Conservation (phyloP, 1,139 yeast genomes). For the Arxiozyma heterogenica region DNA sequence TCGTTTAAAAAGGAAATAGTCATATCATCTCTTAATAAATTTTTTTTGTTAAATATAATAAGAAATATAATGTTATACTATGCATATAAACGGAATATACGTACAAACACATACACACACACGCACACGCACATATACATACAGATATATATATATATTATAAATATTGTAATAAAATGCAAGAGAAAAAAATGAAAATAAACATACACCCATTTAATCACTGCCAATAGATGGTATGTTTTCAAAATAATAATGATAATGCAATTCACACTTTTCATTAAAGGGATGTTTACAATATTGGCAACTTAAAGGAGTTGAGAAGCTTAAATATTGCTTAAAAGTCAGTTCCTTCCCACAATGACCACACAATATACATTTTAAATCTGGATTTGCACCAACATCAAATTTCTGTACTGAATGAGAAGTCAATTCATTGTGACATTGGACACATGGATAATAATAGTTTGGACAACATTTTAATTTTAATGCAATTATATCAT, state of each 20-base stretch:
- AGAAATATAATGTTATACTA: neutral
- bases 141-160: neutral
- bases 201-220: neutral
- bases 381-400: slow-evolving; percentile 7
- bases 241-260: slow-evolving; percentile 26
- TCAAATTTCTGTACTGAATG: slow-evolving; percentile 16
- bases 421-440: slow-evolving; percentile 19
- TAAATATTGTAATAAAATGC: neutral
- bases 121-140: no score
- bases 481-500: slow-evolving; percentile 27
- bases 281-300: slow-evolving; percentile 18
- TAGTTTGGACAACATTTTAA: slow-evolving; percentile 24
- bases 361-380: slow-evolving; percentile 24
- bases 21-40: neutral
- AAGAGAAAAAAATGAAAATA: neutral
- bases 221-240: neutral
- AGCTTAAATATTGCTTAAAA: slow-evolving; percentile 17
- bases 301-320: slow-evolving; percentile 13
- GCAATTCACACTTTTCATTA: slow-evolving; percentile 28
- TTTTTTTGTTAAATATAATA: neutral
- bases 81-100: neutral
- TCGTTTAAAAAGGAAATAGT: slow-evolving; percentile 15
- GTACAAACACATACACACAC: no score
- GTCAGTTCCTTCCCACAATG: slow-evolving; percentile 23
- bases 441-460: slow-evolving; percentile 25